phyloP scores from a whole-genome alignment of 2,329 filamentous ascomycete species.

The Teratosphaeriaceae sp. region DNA sequence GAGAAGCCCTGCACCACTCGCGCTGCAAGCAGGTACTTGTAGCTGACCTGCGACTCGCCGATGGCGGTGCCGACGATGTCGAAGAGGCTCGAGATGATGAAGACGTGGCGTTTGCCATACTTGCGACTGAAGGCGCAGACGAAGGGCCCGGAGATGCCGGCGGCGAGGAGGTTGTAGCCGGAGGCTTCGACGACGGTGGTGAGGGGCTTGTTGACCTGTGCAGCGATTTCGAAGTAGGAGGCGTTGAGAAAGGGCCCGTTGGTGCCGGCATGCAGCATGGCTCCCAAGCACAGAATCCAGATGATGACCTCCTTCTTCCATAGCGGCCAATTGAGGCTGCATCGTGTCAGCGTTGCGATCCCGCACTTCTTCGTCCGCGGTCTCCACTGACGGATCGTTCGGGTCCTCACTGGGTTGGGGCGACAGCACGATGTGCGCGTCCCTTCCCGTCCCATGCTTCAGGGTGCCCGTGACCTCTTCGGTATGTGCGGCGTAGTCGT shows the following conservation, averaged over 20 bases:
- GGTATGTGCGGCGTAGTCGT: slow-evolving; percentile 9
- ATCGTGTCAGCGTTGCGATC: no score
- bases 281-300: slow-evolving; percentile 10
- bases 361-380: no score
- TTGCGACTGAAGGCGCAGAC: slow-evolving; percentile 17
- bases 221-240: slow-evolving; percentile 11
- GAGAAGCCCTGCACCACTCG: slow-evolving; percentile 18
- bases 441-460: slow-evolving; percentile 13
- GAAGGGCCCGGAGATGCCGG: slow-evolving; percentile 13
- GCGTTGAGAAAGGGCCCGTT: slow-evolving; percentile 32
- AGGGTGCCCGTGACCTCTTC: slow-evolving; percentile 9
- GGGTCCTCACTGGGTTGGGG: slow-evolving; percentile 25
- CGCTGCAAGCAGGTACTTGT: slow-evolving; percentile 15
- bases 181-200: slow-evolving; percentile 13
- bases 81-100: slow-evolving; percentile 14
- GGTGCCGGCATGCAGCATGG: slow-evolving; percentile 32
- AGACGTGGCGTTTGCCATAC: slow-evolving; percentile 19
- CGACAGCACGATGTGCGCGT: slow-evolving; percentile 14
- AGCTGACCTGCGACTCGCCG: slow-evolving; percentile 12
- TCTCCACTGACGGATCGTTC: slow-evolving; percentile 14
- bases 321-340: slow-evolving; percentile 24
- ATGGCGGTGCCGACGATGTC: slow-evolving; percentile 15
- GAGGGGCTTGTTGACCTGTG: slow-evolving; percentile 5
- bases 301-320: slow-evolving; percentile 33
- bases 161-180: slow-evolving; percentile 15